Percentiles rank a stretch among this genome's conserved stretches.
These are phyloP conservation scores for Wickerhamiella shivajii DNA, from an alignment of 805 yeast species.

Conservation along the genomic window DNA sequence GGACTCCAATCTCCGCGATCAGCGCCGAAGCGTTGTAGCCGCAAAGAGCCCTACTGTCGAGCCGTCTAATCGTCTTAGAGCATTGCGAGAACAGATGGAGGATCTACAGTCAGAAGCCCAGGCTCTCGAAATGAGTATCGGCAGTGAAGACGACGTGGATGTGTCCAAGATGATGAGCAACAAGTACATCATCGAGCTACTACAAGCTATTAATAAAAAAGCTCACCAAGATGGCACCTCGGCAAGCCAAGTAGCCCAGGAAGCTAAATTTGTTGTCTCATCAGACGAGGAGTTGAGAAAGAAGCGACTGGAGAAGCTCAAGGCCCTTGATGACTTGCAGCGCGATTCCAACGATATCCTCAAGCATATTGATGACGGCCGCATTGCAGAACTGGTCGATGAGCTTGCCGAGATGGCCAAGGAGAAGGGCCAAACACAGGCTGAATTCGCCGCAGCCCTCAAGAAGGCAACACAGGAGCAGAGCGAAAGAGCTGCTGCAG, in stretches of 20 bases:
- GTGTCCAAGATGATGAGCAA: conserved; percentile 1
- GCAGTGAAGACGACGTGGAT: conserved; percentile 59
- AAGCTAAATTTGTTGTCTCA: too few species aligned
- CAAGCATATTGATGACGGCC: conserved; percentile 21
- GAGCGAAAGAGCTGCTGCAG: conserved; percentile 1
- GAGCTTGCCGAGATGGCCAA: conserved; percentile 3
- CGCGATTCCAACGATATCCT: conserved; percentile 49
- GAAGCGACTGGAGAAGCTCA: conserved; percentile 35
- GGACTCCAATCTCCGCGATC: conserved; percentile 20
- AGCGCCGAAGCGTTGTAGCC: conserved; percentile 15
- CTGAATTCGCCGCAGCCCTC: conserved; percentile 2
- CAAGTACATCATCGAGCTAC: conserved; percentile 5
- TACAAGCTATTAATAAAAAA: too few species aligned
- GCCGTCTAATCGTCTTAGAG: conserved; percentile 62
- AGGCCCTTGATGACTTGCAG: conserved; percentile 58
- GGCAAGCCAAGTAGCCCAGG: conserved; percentile 1
- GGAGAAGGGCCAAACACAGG: conserved; percentile 3
- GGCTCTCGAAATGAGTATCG: conserved; percentile 73
- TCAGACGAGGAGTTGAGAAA: conserved; percentile 8
- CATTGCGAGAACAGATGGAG: conserved; percentile 71
- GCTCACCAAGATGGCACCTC: not conserved
- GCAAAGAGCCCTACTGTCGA: conserved; percentile 36
- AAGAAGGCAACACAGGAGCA: too few species aligned
- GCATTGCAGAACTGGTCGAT: conserved; percentile 11
- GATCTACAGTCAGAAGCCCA: conserved; percentile 72